These are phyloP conservation scores for Lecanosticta acicola DNA, from an alignment of 2,329 filamentous ascomycete genomes.

Conservation along the genomic window DNA sequence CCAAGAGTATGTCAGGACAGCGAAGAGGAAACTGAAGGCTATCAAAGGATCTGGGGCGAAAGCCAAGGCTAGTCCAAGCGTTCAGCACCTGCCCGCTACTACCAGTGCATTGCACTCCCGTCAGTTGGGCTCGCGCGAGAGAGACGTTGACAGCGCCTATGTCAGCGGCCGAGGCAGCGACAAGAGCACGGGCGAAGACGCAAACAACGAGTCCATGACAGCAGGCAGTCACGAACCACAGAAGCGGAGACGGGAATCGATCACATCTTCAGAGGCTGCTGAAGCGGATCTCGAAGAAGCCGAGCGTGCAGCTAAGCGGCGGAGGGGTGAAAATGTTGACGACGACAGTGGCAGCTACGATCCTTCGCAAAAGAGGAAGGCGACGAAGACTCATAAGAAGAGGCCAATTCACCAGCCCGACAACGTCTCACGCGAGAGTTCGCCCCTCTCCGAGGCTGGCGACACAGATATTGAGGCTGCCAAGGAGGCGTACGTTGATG, in stretches of 20 bases:
- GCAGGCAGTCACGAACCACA: not conserved
- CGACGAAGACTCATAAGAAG: not conserved
- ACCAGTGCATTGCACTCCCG: no score
- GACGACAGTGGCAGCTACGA: constrained; percentile 7
- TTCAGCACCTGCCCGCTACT: not conserved
- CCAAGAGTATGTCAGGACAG: constrained; percentile 35
- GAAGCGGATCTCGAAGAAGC: constrained; percentile 6
- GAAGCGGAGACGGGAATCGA: constrained; percentile 4
- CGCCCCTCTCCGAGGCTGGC: constrained; percentile 3
- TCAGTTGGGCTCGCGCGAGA: no score
- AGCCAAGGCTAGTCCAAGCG: not conserved
- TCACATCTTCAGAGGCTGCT: constrained; percentile 2
- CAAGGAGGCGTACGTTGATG: constrained; percentile 12
- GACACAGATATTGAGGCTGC: constrained; percentile 9
- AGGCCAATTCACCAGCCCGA: not conserved
- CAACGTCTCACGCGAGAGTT: constrained; percentile 1
- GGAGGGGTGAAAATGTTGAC: constrained; percentile 2
- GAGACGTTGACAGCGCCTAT: not conserved
- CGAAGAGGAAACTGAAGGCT: constrained; percentile 33
- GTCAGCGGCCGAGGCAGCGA: not conserved
- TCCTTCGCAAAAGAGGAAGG: constrained; percentile 1
- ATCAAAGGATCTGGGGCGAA: not conserved
- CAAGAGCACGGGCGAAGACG: not conserved
- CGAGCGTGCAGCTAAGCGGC: constrained; percentile 8
- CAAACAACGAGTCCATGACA: not conserved